phyloP scores from a whole-genome alignment of 495 filamentous ascomycete genomes.

The Mycothermus thermophilus region DNA sequence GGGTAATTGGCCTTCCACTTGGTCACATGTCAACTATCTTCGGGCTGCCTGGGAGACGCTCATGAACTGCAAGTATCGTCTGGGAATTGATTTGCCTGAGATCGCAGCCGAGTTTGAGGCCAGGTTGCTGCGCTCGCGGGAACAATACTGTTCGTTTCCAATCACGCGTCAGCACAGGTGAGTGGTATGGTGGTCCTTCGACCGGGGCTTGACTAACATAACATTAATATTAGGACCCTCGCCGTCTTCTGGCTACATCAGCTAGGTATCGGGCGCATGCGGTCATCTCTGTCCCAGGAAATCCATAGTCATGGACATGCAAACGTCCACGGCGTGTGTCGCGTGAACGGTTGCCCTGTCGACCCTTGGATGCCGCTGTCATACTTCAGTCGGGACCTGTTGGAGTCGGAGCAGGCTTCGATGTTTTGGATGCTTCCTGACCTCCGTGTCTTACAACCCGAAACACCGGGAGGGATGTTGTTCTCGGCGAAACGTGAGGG shows the following conservation, averaged over 20 bases:
- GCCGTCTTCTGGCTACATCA: slow-evolving; percentile 18
- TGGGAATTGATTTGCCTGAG: slow-evolving; percentile 7
- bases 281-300: too few species aligned
- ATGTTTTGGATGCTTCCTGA: slow-evolving; percentile 12
- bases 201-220: too few species aligned
- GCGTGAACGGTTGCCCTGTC: neutral
- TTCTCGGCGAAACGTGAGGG: neutral
- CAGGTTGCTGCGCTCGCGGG: slow-evolving; percentile 3
- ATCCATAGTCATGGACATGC: slow-evolving; percentile 1
- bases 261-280: too few species aligned
- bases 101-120: slow-evolving; percentile 9
- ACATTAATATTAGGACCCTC: slow-evolving; percentile 2
- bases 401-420: slow-evolving; percentile 4
- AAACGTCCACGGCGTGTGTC: neutral
- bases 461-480: neutral
- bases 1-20: neutral
- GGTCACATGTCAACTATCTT: slow-evolving; percentile 5
- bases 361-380: neutral
- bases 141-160: slow-evolving; percentile 6
- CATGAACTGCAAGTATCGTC: neutral
- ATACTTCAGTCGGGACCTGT: slow-evolving; percentile 9
- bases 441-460: slow-evolving; percentile 1
- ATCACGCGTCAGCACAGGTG: neutral
- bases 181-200: neutral
- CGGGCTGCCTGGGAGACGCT: slow-evolving; percentile 4